Evolutionary conservation across 148 eudicot species (phyloP).

Genomic region (Rhododendron molle): DNA sequence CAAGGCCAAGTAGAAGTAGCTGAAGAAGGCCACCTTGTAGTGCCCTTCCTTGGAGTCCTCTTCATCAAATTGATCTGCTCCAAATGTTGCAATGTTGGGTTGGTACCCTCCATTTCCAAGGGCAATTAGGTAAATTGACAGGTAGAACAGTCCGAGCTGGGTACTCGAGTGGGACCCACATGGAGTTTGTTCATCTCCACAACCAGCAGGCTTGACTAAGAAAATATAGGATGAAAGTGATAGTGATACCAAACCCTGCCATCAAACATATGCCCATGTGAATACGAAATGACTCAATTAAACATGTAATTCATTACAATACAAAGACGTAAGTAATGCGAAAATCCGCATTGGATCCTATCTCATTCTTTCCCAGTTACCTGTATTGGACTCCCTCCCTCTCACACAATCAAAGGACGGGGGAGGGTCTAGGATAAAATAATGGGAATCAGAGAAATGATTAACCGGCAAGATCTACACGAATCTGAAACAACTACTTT

Average conservation of each 20-base stretch:
- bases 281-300: not conserved
- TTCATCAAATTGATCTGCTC: constrained; percentile 72
- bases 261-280: not conserved
- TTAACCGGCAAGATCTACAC: not conserved
- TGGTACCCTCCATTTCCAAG: constrained; percentile 82
- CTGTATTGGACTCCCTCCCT: not conserved
- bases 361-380: not conserved
- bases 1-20: constrained; percentile 67
- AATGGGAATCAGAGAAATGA: not conserved
- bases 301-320: not conserved
- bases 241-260: constrained; percentile 51
- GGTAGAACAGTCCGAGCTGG: constrained; percentile 36
- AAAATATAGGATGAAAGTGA: constrained; percentile 59
- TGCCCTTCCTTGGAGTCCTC: constrained; percentile 48
- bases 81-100: constrained; percentile 78
- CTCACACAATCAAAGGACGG: not conserved
- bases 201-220: constrained; percentile 54
- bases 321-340: not conserved
- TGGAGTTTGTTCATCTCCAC: constrained; percentile 44
- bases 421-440: not conserved
- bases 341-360: not conserved
- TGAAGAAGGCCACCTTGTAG: constrained; percentile 62
- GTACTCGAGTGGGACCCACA: constrained; percentile 43
- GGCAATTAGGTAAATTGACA: constrained; percentile 61
- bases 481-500: not conserved